A percentile compares a stretch with the other conserved stretches of the same genome.
Conservation (phyloP, 108 stramenopile genomes). For the Bacterosira constricta region DNA sequence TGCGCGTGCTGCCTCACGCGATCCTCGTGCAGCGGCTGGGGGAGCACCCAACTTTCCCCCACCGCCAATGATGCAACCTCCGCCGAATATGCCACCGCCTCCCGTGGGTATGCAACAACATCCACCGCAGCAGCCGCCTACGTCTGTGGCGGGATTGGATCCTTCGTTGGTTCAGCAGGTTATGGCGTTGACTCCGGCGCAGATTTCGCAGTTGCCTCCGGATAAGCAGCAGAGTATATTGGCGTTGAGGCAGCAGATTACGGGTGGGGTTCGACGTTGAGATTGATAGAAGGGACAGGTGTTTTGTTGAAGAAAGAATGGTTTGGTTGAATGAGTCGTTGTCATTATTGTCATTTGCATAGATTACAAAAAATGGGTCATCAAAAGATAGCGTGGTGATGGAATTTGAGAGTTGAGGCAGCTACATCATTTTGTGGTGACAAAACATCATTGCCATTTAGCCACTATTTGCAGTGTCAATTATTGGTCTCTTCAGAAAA, state of each 20-base stretch:
- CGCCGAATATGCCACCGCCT: slow-evolving; percentile 58
- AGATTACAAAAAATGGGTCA: too few relatives aligned
- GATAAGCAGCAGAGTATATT: slow-evolving; percentile 91
- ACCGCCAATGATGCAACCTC: slow-evolving; percentile 24
- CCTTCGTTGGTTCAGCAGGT: slow-evolving; percentile 86
- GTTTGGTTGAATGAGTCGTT: too few relatives aligned
- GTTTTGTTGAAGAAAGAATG: too few relatives aligned
- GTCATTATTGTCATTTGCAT: too few relatives aligned
- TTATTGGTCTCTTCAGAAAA: too few relatives aligned
- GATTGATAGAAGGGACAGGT: not conserved
- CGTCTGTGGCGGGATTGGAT: slow-evolving; percentile 66
- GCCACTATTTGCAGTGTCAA: too few relatives aligned
- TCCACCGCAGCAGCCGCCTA: slow-evolving; percentile 26
- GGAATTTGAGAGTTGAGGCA: too few relatives aligned
- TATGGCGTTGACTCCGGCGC: slow-evolving; percentile 81
- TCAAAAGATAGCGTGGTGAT: too few relatives aligned
- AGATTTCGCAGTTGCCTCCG: slow-evolving; percentile 83
- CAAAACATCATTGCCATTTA: too few relatives aligned
- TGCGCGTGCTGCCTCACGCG: slow-evolving; percentile 27
- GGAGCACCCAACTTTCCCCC: slow-evolving; percentile 42
- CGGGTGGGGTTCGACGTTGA: slow-evolving; percentile 16
- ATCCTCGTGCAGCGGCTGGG: slow-evolving; percentile 42
- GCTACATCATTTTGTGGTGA: too few relatives aligned
- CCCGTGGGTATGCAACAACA: slow-evolving; percentile 23
- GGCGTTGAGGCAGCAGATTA: slow-evolving; percentile 84